Conservation (phyloP, 1,139 yeast genomes). For the Zygoascus sp. region DNA sequence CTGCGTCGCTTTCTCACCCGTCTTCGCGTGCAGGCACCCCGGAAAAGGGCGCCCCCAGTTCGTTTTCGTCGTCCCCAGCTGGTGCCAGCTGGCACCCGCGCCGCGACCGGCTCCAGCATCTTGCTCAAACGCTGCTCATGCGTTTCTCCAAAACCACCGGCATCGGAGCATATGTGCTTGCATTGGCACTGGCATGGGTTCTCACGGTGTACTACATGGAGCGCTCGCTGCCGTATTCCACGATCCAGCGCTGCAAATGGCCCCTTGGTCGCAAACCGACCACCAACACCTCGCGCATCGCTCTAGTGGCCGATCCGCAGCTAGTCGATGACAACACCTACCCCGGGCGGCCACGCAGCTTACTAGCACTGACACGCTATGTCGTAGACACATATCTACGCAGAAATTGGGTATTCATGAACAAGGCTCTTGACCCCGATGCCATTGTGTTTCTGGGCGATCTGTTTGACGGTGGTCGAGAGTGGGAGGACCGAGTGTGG, state of each 20-base stretch:
- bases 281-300: slow-evolving; percentile 46
- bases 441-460: slow-evolving; percentile 81
- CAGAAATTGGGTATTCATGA: slow-evolving; percentile 66
- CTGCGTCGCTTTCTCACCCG: slow-evolving; percentile 2
- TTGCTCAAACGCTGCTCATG: neutral
- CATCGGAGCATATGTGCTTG: slow-evolving; percentile 14
- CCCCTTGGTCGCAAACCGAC: slow-evolving; percentile 18
- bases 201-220: slow-evolving; percentile 56
- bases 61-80: too few species aligned
- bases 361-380: slow-evolving; percentile 34
- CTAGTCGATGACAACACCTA: slow-evolving; percentile 73
- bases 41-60: too few species aligned
- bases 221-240: slow-evolving; percentile 47
- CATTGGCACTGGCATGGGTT: slow-evolving; percentile 44
- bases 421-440: slow-evolving; percentile 63
- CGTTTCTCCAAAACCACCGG: neutral
- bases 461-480: slow-evolving; percentile 90
- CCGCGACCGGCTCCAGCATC: neutral
- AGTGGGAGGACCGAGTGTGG: slow-evolving; percentile 75
- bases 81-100: too few species aligned
- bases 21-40: neutral
- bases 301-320: slow-evolving; percentile 88
- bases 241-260: slow-evolving; percentile 59
- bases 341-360: slow-evolving; percentile 36
- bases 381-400: slow-evolving; percentile 72